Evolutionary conservation across 306 rosid species (phyloP).

Genomic region (Ceratonia siliqua): DNA sequence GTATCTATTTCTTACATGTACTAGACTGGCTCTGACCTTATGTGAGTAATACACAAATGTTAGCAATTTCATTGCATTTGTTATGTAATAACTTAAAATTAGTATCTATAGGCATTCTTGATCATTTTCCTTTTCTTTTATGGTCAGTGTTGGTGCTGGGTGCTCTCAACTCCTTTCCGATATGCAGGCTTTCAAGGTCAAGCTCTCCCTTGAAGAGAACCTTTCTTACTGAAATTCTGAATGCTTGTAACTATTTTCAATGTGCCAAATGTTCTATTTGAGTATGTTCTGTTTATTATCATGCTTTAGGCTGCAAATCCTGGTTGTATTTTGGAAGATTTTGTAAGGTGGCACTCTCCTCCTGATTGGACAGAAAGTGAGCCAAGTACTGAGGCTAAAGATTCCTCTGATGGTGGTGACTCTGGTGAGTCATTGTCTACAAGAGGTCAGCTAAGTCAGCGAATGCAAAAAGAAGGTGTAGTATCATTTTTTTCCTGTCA

Average conservation of each 20-base stretch:
- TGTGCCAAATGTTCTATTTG: conserved; percentile 29
- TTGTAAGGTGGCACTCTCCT: conserved; percentile 99
- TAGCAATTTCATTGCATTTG: conserved; percentile 22
- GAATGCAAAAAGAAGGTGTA: conserved; percentile 97
- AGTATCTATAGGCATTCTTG: conserved; percentile 33
- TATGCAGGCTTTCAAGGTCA: conserved; percentile 99
- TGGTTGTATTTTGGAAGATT: conserved; percentile 98
- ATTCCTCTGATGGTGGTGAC: conserved; percentile 52
- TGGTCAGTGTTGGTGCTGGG: conserved; percentile 97
- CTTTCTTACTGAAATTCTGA: conserved; percentile 28
- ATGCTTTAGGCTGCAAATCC: conserved; percentile 92
- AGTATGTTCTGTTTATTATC: conserved; percentile 31
- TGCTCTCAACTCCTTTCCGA: conserved; percentile 99
- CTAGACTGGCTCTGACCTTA: not conserved
- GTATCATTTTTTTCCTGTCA: conserved; percentile 19
- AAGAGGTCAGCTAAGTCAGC: conserved; percentile 84
- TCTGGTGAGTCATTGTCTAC: conserved; percentile 44
- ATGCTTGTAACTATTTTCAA: conserved; percentile 28
- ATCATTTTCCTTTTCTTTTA: conserved; percentile 41
- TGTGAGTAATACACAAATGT: conserved; percentile 20
- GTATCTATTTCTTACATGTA: conserved; percentile 4
- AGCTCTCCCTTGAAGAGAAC: conserved; percentile 34
- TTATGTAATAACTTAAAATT: not conserved
- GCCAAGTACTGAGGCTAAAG: conserved; percentile 50
- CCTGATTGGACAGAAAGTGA: conserved; percentile 94